phyloP scores from a whole-genome alignment of 805 yeast species.

The Pichia kluyveri region DNA sequence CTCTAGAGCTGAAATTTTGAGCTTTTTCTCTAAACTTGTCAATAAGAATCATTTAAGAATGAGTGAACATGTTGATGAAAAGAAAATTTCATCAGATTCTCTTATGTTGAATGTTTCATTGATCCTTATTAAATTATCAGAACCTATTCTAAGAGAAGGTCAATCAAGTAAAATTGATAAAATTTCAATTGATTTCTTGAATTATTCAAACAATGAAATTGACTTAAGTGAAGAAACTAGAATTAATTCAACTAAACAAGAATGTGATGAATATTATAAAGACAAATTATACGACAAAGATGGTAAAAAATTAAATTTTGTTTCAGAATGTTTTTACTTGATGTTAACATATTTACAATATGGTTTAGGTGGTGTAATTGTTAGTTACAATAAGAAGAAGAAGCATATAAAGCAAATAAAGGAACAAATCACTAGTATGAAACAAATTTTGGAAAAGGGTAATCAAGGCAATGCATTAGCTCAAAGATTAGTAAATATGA shows the following conservation, averaged over 20 bases:
- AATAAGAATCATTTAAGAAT: slow-evolving; percentile 80
- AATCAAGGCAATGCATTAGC: slow-evolving; percentile 20
- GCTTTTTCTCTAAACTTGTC: slow-evolving; percentile 64
- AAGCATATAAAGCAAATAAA: slow-evolving; percentile 39
- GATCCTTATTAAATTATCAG: slow-evolving; percentile 60
- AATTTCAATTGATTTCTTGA: slow-evolving; percentile 65
- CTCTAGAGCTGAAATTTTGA: slow-evolving; percentile 55
- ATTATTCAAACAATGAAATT: slow-evolving; percentile 38
- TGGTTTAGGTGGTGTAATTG: slow-evolving; percentile 76
- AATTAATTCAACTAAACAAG: slow-evolving; percentile 64
- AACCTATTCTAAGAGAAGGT: slow-evolving; percentile 65
- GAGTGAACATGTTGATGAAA: slow-evolving; percentile 71
- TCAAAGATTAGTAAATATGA: slow-evolving; percentile 20
- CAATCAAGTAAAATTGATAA: slow-evolving; percentile 60
- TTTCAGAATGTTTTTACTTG: slow-evolving; percentile 83
- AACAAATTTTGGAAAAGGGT: slow-evolving; percentile 25
- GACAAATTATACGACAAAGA: slow-evolving; percentile 25
- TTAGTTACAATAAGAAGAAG: slow-evolving; percentile 45
- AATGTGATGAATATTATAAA: slow-evolving; percentile 51
- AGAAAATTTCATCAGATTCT: slow-evolving; percentile 64
- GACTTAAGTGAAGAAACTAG: slow-evolving; percentile 78
- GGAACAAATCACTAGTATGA: slow-evolving; percentile 46
- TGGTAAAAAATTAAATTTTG: slow-evolving; percentile 48
- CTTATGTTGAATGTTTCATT: slow-evolving; percentile 70
- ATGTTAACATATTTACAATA: slow-evolving; percentile 74